A percentile compares a stretch with the other conserved stretches of the same genome.
phyloP scores from a whole-genome alignment of 2,329 filamentous ascomycete species.

The Neospermospora avenae region DNA sequence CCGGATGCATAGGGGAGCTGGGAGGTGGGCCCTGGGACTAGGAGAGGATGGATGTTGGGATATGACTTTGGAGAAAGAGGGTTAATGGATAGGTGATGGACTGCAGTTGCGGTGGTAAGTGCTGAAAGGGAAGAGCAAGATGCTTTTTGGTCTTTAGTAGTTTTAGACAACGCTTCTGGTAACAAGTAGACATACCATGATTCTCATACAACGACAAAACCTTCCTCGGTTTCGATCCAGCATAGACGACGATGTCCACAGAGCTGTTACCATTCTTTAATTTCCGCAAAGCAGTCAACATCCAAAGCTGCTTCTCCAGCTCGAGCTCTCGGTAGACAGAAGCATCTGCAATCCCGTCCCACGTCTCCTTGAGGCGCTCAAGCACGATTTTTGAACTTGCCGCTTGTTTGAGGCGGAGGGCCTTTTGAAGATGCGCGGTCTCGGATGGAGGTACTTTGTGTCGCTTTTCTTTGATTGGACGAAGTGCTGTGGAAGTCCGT shows the following conservation, averaged over 20 bases:
- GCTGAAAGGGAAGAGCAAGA: constrained; percentile 33
- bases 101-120: constrained; percentile 37
- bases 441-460: constrained; percentile 2
- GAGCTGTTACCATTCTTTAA: constrained; percentile 34
- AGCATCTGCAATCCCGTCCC: constrained; percentile 44
- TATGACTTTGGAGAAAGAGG: constrained; percentile 37
- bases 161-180: too few relatives aligned
- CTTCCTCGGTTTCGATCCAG: constrained; percentile 12
- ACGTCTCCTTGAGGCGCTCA: constrained; percentile 51
- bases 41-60: constrained; percentile 35
- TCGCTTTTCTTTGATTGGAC: not conserved
- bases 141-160: constrained; percentile 18
- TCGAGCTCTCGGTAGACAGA: constrained; percentile 49
- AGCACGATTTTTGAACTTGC: constrained; percentile 51
- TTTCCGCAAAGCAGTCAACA: constrained; percentile 52
- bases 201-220: constrained; percentile 34
- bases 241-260: constrained; percentile 32
- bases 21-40: constrained; percentile 35
- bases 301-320: constrained; percentile 57
- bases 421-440: constrained; percentile 44
- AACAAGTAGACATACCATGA: constrained; percentile 31
- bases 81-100: constrained; percentile 42
- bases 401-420: constrained; percentile 53
- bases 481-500: not conserved
- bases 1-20: constrained; percentile 37